These are phyloP conservation scores for Chlorella sp. DNA, from an alignment of 139 green algal species.

Conservation along the genomic window DNA sequence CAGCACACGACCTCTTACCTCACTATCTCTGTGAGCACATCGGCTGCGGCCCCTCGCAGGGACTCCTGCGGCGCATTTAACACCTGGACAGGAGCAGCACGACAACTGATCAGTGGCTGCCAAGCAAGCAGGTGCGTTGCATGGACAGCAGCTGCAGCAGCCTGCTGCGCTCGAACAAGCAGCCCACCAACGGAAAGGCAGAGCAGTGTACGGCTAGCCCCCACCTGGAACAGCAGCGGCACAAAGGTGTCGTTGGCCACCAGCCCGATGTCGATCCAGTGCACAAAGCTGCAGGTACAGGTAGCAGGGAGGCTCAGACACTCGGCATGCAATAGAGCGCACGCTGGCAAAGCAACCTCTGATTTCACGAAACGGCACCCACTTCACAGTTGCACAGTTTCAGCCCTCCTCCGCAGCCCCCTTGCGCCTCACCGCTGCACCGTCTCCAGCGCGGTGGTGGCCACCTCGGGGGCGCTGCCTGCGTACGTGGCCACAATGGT, in stretches of 20 bases:
- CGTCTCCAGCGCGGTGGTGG: slow-evolving; percentile 72
- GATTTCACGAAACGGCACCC: no score
- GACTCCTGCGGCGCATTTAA: slow-evolving; percentile 40
- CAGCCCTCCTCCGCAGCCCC: no score
- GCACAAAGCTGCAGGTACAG: slow-evolving; percentile 49
- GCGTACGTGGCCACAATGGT: slow-evolving; percentile 52
- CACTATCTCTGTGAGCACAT: slow-evolving; percentile 83
- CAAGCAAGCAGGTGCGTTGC: no score
- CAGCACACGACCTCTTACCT: not conserved
- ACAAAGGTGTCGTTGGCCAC: slow-evolving; percentile 90
- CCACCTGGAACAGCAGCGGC: slow-evolving; percentile 65
- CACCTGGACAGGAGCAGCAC: slow-evolving; percentile 30
- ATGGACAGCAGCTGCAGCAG: no score
- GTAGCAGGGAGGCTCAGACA: no score
- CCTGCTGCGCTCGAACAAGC: no score
- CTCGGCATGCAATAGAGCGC: no score
- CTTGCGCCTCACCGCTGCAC: slow-evolving; percentile 68
- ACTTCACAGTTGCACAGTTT: no score
- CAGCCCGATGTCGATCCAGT: slow-evolving; percentile 96
- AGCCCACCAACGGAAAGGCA: no score
- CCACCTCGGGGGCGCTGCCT: slow-evolving; percentile 55
- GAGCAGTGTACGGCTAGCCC: no score
- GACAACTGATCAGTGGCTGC: no score
- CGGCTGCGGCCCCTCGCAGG: slow-evolving; percentile 70
- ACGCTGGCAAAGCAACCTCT: no score